phyloP scores from a whole-genome alignment of 1,139 yeast genomes.

The Spencermartinsiella ligniputridi region DNA sequence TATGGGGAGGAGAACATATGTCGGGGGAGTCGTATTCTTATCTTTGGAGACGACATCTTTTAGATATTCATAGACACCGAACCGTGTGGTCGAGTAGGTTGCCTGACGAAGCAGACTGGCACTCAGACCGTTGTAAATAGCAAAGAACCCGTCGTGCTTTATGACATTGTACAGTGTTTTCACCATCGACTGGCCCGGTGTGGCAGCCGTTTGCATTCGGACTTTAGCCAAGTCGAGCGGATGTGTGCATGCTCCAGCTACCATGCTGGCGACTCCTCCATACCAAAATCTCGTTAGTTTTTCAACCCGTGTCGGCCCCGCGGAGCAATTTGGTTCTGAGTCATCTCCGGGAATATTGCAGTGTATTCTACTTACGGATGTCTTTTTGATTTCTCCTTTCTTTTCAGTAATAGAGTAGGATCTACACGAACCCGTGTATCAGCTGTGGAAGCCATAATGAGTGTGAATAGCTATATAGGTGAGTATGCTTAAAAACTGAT shows the following conservation, averaged over 20 bases:
- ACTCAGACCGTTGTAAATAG: conserved; percentile 72
- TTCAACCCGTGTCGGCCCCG: not conserved
- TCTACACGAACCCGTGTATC: not conserved
- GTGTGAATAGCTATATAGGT: no score
- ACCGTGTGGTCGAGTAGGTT: conserved; percentile 80
- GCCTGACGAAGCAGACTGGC: conserved; percentile 84
- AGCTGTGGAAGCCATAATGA: not conserved
- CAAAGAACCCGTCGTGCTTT: conserved; percentile 59
- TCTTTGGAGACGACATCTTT: conserved; percentile 45
- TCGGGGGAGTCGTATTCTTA: conserved; percentile 38
- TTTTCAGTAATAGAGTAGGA: not conserved
- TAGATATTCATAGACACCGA: conserved; percentile 74
- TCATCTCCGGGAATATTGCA: no score
- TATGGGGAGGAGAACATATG: conserved; percentile 56
- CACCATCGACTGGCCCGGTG: conserved; percentile 54
- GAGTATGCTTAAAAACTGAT: no score
- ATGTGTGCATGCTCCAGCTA: conserved; percentile 45
- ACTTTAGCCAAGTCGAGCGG: conserved; percentile 85
- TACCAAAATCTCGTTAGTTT: conserved; percentile 44
- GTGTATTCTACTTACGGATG: not conserved
- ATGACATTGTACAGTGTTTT: conserved; percentile 60
- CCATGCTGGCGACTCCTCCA: conserved; percentile 46
- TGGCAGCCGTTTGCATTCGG: conserved; percentile 67
- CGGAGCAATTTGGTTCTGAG: no score
- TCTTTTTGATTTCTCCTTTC: not conserved